Evolutionary conservation across 306 rosid genomes (phyloP), one percentile per base, ranked within the genome.

Genomic region (Elaeagnus macrophylla): DNA sequence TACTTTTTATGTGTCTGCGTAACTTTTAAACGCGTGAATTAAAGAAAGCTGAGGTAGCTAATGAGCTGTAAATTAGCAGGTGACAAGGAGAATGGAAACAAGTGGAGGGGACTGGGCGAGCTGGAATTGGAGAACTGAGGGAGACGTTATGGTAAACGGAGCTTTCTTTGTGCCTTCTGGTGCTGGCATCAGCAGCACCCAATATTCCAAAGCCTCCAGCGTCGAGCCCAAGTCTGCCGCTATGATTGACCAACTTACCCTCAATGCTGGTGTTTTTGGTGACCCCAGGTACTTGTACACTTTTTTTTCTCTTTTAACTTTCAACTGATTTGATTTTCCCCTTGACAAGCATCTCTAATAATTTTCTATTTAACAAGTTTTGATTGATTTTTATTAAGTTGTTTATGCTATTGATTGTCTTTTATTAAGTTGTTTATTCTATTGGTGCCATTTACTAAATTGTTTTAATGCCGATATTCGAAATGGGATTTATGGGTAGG

Each of bases 11-110:
- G 15, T 12, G 7, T 11, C 13, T 11, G 5, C 1, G 2, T 44
- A 44, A 12, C 12, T 44, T 11, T 44, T 11, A 10, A 5, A 3
- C 13, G 13, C 6, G 11, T 43, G 48, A 11, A 43, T 0, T 43
- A 11, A 43, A 0, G 11, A 10, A 5, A 43, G 3, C 8, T 45
- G 15, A 10, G 8, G 15, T 6, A 40, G 32, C 7, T 2, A 3
- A 17, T 39, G 37, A 17, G 44, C 8, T n/a, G 36, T 48, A 20
- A 38, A 41, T 12, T 11, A 40, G 55, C 72, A 91, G 99, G 99
- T 93, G 71, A 93, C 99, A 2, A 93, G 88, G 95, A 88, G 99
- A 67, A 95, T 93, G 95, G 96, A 93, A 12, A 87, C 96, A 1
- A 46, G 68, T 32, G 94, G 83, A 47, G 51, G 67, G 0, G 73